These are phyloP conservation scores for Psilocybe tampanensis DNA, from an alignment of 768 basidiomycete genomes.

Conservation along the genomic window DNA sequence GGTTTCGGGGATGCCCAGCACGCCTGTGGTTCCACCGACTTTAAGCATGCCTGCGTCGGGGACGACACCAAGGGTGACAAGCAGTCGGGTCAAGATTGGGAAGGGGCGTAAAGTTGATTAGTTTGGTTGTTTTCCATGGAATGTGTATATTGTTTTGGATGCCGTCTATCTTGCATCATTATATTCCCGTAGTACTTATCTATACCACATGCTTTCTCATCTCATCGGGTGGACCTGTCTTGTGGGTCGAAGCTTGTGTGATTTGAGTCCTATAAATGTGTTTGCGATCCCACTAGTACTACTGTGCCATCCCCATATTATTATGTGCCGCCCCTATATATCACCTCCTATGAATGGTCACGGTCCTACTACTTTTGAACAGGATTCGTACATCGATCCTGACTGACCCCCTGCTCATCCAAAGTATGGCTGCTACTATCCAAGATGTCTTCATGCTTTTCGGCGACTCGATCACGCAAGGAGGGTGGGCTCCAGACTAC, in stretches of 20 bases:
- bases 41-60: neutral
- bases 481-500: conserved; percentile 50
- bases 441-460: conserved; percentile 75
- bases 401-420: neutral
- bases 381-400: neutral
- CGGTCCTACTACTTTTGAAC: neutral
- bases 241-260: neutral
- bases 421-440: conserved; percentile 54
- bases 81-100: conserved; percentile 39
- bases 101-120: conserved; percentile 37
- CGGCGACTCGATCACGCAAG: conserved; percentile 84
- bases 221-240: neutral
- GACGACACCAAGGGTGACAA: conserved; percentile 21
- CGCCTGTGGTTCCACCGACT: conserved; percentile 7
- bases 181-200: neutral
- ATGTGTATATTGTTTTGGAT: neutral
- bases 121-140: neutral
- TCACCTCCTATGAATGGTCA: neutral
- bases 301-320: neutral
- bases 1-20: neutral
- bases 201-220: neutral
- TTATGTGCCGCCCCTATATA: neutral
- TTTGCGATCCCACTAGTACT: no score
- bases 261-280: neutral
- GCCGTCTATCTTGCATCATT: neutral